Percentiles rank a stretch among this genome's conserved stretches.
Conservation (phyloP, 2,329 filamentous ascomycete species). For the Sporothrix protearum region DNA sequence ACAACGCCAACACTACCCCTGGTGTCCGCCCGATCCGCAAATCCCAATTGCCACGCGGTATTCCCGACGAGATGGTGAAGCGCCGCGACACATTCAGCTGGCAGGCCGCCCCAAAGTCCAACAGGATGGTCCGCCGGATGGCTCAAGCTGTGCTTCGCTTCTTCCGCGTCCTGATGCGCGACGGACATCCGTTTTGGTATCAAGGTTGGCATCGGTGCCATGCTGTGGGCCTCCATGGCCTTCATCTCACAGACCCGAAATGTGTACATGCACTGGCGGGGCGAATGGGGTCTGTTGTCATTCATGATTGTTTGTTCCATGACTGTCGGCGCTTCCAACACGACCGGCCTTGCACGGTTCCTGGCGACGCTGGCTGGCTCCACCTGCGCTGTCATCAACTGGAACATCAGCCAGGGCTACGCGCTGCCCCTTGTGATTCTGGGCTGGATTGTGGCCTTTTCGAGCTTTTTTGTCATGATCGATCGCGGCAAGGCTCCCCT, state of each 20-base stretch:
- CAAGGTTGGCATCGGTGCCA: conserved; percentile 88
- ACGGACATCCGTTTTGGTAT: conserved; percentile 72
- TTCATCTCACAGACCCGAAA: conserved; percentile 77
- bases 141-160: conserved; percentile 47
- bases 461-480: conserved; percentile 87
- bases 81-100: conserved; percentile 54
- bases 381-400: conserved; percentile 68
- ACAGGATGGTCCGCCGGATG: conserved; percentile 41
- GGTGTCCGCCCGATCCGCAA: conserved; percentile 49
- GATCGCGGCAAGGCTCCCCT: conserved; percentile 80
- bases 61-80: conserved; percentile 51
- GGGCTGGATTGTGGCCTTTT: conserved; percentile 75
- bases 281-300: conserved; percentile 92
- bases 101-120: conserved; percentile 51
- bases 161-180: conserved; percentile 49
- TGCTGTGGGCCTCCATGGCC: conserved; percentile 82
- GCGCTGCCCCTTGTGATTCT: conserved; percentile 72
- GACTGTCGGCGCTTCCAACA: conserved; percentile 95
- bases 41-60: conserved; percentile 54
- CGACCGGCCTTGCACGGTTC: conserved; percentile 82
- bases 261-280: conserved; percentile 81
- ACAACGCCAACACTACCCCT: background rate
- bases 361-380: conserved; percentile 82
- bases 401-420: conserved; percentile 72
- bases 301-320: conserved; percentile 99